Evolutionary conservation across 1,284 basidiomycete species (phyloP).

Genomic region (Pseudozyma tsukubaensis): DNA sequence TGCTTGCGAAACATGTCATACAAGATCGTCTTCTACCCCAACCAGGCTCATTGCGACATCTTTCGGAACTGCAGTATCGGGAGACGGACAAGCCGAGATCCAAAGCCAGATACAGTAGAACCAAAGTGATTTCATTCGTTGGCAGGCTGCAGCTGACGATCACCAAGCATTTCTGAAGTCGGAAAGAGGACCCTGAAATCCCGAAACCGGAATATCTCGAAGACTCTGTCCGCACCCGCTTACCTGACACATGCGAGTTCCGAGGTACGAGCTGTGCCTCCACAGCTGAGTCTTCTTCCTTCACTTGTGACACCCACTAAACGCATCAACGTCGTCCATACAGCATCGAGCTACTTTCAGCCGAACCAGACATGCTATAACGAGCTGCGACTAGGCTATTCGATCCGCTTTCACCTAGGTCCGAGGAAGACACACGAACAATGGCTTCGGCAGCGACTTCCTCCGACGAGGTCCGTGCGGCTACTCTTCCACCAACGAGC

Average conservation of each 20-base stretch:
- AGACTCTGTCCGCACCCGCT: slow-evolving; percentile 8
- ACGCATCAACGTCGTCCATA: too few relatives aligned
- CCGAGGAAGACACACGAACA: not conserved
- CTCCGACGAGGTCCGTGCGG: slow-evolving; percentile 14
- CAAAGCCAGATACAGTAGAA: too few relatives aligned
- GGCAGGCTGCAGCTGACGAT: slow-evolving; percentile 30
- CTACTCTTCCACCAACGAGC: not conserved
- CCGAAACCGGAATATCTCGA: not conserved
- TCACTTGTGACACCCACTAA: not conserved
- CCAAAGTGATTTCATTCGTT: slow-evolving; percentile 10
- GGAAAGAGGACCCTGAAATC: slow-evolving; percentile 26
- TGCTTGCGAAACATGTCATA: too few relatives aligned
- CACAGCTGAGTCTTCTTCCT: slow-evolving; percentile 4
- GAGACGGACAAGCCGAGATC: not conserved
- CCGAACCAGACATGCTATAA: too few relatives aligned
- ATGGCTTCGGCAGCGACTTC: not conserved
- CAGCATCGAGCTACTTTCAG: too few relatives aligned
- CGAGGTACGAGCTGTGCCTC: slow-evolving; percentile 1
- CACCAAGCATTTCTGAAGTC: slow-evolving; percentile 2
- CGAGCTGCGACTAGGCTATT: not conserved
- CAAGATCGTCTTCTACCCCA: too few relatives aligned
- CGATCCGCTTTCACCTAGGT: not conserved
- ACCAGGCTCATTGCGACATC: too few relatives aligned
- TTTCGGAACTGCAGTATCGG: too few relatives aligned
- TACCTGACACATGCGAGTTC: slow-evolving; percentile 13